Percentiles rank a stretch among this genome's conserved stretches.
Evolutionary conservation across 202 grass and related monocot genomes (phyloP).

Genomic region (Brachypodium distachyon): DNA sequence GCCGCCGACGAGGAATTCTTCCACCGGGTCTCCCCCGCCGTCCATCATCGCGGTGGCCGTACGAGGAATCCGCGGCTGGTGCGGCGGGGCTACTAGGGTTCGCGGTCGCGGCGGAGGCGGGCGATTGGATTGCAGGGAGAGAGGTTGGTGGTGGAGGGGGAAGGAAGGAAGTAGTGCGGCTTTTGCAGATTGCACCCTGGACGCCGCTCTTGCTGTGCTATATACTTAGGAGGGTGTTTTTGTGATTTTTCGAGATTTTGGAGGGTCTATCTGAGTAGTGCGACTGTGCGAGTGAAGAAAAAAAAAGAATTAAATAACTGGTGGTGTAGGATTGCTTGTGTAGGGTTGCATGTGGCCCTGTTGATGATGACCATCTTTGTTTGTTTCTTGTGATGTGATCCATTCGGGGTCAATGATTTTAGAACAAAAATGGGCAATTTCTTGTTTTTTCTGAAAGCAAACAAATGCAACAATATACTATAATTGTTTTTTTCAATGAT

Average conservation of each 20-base stretch:
- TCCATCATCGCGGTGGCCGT: slow-evolving; percentile 7
- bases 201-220: neutral
- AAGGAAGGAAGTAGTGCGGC: neutral
- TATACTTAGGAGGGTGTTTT: neutral
- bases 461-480: no score
- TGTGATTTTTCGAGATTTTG: neutral
- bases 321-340: neutral
- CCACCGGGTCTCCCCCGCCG: neutral
- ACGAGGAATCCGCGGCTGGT: slow-evolving; percentile 1
- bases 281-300: neutral
- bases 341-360: neutral
- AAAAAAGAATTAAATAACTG: no score
- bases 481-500: no score
- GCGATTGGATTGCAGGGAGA: neutral
- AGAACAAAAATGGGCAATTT: no score
- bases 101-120: neutral
- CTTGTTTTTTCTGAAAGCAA: no score
- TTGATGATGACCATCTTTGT: neutral
- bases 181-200: slow-evolving; percentile 21
- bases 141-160: neutral
- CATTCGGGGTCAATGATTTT: neutral
- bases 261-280: neutral
- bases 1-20: slow-evolving; percentile 23
- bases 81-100: slow-evolving; percentile 32
- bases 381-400: neutral